Percentiles rank a stretch among this genome's conserved stretches.
Evolutionary conservation across 768 basidiomycete species (phyloP).

Genomic region (Crucibulum laeve): DNA sequence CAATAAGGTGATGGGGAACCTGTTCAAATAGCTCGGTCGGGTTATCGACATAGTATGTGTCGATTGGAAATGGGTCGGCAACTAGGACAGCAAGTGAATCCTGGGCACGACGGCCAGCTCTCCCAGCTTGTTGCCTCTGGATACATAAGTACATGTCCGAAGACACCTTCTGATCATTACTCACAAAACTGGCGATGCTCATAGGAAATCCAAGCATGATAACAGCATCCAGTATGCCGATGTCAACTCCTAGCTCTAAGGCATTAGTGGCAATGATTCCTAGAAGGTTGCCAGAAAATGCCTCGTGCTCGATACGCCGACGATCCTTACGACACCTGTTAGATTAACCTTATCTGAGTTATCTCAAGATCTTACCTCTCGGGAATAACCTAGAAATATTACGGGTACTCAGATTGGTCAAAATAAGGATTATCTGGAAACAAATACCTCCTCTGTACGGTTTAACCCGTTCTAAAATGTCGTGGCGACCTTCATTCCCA

Average conservation of each 20-base stretch:
- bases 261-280: constrained; percentile 91
- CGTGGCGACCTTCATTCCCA: constrained; percentile 68
- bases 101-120: constrained; percentile 77
- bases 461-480: constrained; percentile 73
- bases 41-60: constrained; percentile 68
- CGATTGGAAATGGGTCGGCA: constrained; percentile 63
- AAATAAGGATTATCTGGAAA: background rate
- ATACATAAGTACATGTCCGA: background rate
- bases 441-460: constrained; percentile 76
- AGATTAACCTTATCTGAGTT: background rate
- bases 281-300: constrained; percentile 78
- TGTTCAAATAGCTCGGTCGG: constrained; percentile 69
- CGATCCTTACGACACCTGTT: constrained; percentile 52
- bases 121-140: constrained; percentile 85
- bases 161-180: constrained; percentile 27
- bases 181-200: constrained; percentile 77
- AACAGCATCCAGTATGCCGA: constrained; percentile 84
- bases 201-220: constrained; percentile 86
- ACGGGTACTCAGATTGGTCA: background rate
- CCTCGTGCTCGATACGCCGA: constrained; percentile 78
- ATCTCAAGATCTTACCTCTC: constrained; percentile 38
- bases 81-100: constrained; percentile 78
- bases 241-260: constrained; percentile 88
- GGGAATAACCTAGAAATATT: constrained; percentile 79
- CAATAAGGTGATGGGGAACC: constrained; percentile 53